Percentiles rank a stretch among this genome's conserved stretches.
Conservation (phyloP, 2,329 filamentous ascomycete species). For the Epichloe baconii region DNA sequence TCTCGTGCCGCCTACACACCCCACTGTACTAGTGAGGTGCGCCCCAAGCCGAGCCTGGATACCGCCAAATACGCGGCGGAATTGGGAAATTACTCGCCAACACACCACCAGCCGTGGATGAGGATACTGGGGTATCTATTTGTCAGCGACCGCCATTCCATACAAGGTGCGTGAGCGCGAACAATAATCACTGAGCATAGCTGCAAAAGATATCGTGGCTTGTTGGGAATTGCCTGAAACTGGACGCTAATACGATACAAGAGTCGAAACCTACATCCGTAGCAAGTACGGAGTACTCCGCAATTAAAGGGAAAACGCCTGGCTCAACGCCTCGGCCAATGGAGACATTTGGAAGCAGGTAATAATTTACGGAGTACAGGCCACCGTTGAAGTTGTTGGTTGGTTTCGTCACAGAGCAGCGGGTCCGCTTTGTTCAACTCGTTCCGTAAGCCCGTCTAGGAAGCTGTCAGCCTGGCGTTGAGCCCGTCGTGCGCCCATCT, state of each 20-base stretch:
- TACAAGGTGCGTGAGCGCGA: neutral
- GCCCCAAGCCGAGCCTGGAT: neutral
- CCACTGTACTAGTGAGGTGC: neutral
- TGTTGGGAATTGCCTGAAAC: conserved; percentile 1
- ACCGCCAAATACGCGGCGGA: neutral
- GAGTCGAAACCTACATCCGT: neutral
- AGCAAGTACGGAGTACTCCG: too few species aligned
- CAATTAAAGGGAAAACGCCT: neutral
- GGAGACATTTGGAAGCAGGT: neutral
- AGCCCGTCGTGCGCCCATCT: conserved; percentile 47
- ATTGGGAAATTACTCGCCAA: conserved; percentile 3
- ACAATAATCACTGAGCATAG: neutral
- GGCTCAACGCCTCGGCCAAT: neutral
- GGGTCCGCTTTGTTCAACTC: neutral
- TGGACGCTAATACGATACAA: neutral
- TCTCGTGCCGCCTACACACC: neutral
- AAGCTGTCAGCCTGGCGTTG: conserved; percentile 63
- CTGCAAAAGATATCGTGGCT: conserved; percentile 1
- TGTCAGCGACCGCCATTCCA: neutral
- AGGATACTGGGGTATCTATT: neutral
- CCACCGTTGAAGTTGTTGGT: neutral
- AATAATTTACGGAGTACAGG: neutral
- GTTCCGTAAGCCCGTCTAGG: conserved; percentile 39
- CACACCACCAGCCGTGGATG: neutral
- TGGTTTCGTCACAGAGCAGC: neutral